Conservation (phyloP, 768 basidiomycete species). For the Auriscalpium vulgare region DNA sequence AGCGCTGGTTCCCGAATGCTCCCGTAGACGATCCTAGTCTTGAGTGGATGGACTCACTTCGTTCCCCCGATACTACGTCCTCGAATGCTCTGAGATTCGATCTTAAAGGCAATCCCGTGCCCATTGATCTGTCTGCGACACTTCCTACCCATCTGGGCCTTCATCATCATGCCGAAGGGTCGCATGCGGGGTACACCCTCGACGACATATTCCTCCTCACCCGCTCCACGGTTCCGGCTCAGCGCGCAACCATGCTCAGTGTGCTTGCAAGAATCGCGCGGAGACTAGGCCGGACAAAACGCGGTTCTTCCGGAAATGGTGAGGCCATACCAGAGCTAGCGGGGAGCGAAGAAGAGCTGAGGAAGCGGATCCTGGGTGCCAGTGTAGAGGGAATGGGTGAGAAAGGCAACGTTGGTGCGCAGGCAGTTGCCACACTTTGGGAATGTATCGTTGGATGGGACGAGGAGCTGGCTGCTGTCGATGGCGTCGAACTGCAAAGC, state of each 20-base stretch:
- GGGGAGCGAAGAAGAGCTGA: constrained; percentile 33
- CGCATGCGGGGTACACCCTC: constrained; percentile 82
- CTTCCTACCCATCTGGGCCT: constrained; percentile 82
- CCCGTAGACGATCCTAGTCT: constrained; percentile 64
- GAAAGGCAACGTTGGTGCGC: constrained; percentile 56
- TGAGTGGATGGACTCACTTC: constrained; percentile 60
- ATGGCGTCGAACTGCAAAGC: constrained; percentile 40
- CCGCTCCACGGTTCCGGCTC: constrained; percentile 75
- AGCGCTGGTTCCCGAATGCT: constrained; percentile 72
- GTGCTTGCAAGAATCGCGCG: constrained; percentile 55
- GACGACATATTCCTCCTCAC: constrained; percentile 77
- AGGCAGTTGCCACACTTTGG: constrained; percentile 69
- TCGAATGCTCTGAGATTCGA: constrained; percentile 48
- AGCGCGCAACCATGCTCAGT: constrained; percentile 75
- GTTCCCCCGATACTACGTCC: constrained; percentile 21
- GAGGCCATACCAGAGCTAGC: constrained; percentile 27
- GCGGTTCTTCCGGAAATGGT: constrained; percentile 19
- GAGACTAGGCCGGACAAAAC: constrained; percentile 20
- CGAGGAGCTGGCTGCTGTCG: constrained; percentile 21
- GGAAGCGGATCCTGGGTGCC: constrained; percentile 57
- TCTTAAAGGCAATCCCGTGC: constrained; percentile 64
- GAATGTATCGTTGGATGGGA: constrained; percentile 67
- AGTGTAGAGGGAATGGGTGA: constrained; percentile 61
- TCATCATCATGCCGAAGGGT: constrained; percentile 81
- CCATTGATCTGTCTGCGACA: constrained; percentile 38